These are phyloP conservation scores for Plectosphaerella sp. DNA, from an alignment of 2,329 filamentous ascomycete species.

Conservation along the genomic window DNA sequence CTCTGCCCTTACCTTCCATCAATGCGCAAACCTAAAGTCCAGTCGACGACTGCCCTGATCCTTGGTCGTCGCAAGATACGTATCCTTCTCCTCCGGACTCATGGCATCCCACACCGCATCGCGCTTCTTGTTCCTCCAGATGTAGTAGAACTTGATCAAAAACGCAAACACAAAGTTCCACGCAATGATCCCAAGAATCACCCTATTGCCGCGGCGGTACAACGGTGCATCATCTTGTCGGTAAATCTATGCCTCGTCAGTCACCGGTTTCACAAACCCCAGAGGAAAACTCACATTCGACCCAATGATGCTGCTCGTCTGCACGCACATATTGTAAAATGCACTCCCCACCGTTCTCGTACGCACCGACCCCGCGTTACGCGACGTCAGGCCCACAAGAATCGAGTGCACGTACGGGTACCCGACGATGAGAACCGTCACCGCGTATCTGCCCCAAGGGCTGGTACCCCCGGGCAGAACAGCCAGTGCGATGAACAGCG, in stretches of 20 bases:
- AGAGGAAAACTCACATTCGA: conserved; percentile 25
- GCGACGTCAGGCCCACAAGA: conserved; percentile 52
- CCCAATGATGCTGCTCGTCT: conserved; percentile 35
- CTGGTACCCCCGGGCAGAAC: conserved; percentile 25
- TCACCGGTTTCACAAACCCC: background rate
- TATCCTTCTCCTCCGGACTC: conserved; percentile 24
- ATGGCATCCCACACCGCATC: conserved; percentile 22
- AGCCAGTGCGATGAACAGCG: conserved; percentile 42
- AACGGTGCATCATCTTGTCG: conserved; percentile 38
- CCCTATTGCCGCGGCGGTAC: conserved; percentile 36
- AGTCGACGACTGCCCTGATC: conserved; percentile 35
- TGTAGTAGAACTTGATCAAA: conserved; percentile 24
- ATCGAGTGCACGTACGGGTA: conserved; percentile 40
- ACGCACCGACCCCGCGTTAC: conserved; percentile 58
- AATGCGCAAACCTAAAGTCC: conserved; percentile 24
- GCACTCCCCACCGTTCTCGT: conserved; percentile 58
- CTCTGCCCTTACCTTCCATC: background rate
- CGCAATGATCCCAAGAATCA: conserved; percentile 31
- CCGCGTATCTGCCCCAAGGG: conserved; percentile 41
- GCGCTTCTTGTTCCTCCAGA: conserved; percentile 20
- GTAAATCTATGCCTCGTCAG: conserved; percentile 18
- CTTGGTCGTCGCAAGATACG: conserved; percentile 34
- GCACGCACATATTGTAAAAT: conserved; percentile 54
- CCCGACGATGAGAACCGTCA: conserved; percentile 37
- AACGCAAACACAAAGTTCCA: conserved; percentile 28